Base-by-base conservation (phyloP, 2,329 filamentous ascomycete genomes). In the Nannizziopsis arthrosporioides region DNA sequence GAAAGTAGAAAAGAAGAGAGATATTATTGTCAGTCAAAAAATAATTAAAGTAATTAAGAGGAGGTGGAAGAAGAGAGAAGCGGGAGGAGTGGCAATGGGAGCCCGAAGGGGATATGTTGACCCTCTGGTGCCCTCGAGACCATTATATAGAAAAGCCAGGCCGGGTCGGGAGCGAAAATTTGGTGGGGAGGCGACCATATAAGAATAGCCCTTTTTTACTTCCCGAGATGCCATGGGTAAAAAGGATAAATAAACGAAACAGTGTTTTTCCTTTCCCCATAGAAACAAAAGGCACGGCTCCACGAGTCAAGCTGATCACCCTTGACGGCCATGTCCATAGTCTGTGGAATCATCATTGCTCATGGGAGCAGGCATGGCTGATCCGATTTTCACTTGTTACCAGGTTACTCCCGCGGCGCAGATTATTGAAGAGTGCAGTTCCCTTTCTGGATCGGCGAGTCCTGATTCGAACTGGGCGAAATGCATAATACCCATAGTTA, bases 381-480 rank as follows among this genome's bases (percentile, higher is more conserved):
- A 40, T 2, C 18, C 38, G 43, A 34, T 38, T 38, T 27, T 27
- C 22, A 35, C 43, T 10, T 38, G 19, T 19, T 22, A 32, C 35
- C 31, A 10, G 30, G 31, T 44, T 44, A 19, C 14, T 38, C 18
- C 5, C 8, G 42, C 11, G 18, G 38, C 38, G 30, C 27, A 40
- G 18, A 32, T 36, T 14, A 18, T 40, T 36, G 38, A 37, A 35
- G 34, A 17, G 34, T n/a, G 17, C 5, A 27, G 7, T 38, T 31
- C 15, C 17, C n/a, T 11, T 19, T 22, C 45, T 34, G 41, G 30
- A 31, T 38, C 45, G 41, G 37, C 14, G 31, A 7, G 45, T 46
- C 35, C 44, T 39, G 45, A 47, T 42, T 47, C 38, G 37, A 42
- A 30, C 45, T 37, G 45, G 45, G 45, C 45, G 27, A 47, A 47